Conservation (phyloP, 2,329 filamentous ascomycete species). For the Escovopsis sp. region DNA sequence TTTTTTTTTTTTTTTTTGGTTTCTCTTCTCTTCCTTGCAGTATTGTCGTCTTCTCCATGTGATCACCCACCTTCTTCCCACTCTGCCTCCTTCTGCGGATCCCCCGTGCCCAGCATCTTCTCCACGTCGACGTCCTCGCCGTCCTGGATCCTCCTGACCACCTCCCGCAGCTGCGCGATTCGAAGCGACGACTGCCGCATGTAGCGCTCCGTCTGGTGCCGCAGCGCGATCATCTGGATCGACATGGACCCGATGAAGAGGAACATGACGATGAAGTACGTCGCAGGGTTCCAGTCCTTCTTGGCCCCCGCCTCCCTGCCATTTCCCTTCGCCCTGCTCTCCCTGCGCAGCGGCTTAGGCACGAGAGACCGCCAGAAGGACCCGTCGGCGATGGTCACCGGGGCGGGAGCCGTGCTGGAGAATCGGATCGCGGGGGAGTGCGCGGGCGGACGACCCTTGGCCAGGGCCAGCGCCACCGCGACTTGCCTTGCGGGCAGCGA, state of each 20-base stretch:
- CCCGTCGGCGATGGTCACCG: conserved; percentile 37
- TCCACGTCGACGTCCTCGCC: conserved; percentile 79
- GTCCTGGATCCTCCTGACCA: conserved; percentile 52
- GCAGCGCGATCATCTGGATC: conserved; percentile 77
- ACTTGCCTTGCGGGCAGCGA: background rate
- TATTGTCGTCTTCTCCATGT: no score
- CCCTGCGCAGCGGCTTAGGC: conserved; percentile 47
- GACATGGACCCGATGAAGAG: conserved; percentile 87
- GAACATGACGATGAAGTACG: conserved; percentile 70
- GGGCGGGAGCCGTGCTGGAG: conserved; percentile 23
- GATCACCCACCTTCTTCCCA: conserved; percentile 65
- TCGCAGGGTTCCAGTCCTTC: conserved; percentile 66
- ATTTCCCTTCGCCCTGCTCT: conserved; percentile 19
- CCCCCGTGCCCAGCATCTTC: conserved; percentile 62
- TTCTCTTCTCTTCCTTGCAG: no score
- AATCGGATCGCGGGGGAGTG: conserved; percentile 10
- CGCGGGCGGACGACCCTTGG: background rate
- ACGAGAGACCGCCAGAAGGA: conserved; percentile 58
- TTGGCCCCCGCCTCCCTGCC: conserved; percentile 20
- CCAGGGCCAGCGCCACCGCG: background rate
- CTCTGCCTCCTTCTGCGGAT: conserved; percentile 58
- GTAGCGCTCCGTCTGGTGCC: conserved; percentile 59
- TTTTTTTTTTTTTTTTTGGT: no score
- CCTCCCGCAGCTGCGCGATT: conserved; percentile 61
- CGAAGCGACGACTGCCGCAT: conserved; percentile 64